Evolutionary conservation across 257 asterid genomes (phyloP).

Genomic region (Petrea volubilis): DNA sequence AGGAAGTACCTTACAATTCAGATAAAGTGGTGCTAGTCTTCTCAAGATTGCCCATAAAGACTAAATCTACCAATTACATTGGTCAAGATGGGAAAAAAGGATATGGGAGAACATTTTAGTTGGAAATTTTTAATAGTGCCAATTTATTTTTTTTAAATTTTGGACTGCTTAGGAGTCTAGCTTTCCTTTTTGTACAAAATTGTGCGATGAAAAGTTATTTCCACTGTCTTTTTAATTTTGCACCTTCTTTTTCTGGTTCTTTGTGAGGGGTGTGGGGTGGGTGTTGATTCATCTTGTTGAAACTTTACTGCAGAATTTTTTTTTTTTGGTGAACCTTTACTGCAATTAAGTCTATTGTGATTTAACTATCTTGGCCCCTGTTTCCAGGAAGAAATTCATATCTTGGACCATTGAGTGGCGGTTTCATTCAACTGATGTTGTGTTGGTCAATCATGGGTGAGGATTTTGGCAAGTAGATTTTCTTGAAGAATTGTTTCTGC

Average conservation of each 20-base stretch:
- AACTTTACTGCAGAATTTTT: not conserved
- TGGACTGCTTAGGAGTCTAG: not conserved
- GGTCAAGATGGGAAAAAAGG: not conserved
- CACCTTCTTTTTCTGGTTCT: not conserved
- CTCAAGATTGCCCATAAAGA: not conserved
- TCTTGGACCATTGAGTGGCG: constrained; percentile 96
- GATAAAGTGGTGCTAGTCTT: not conserved
- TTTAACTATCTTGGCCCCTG: constrained; percentile 2
- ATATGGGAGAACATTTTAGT: not conserved
- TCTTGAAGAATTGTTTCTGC: not conserved
- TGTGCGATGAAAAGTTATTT: not conserved
- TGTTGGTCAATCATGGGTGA: constrained; percentile 80
- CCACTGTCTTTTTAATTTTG: not conserved
- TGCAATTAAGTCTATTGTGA: not conserved
- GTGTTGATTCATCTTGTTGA: not conserved
- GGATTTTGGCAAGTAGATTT: constrained; percentile 20
- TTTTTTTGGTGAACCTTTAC: not conserved
- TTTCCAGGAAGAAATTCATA: constrained; percentile 70
- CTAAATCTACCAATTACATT: not conserved
- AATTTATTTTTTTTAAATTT: not conserved
- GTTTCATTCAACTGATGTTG: constrained; percentile 73
- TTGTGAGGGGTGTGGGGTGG: not conserved
- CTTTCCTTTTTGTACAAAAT: not conserved
- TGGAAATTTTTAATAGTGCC: not conserved
- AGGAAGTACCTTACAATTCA: not conserved